Base-by-base conservation (phyloP, 1,284 basidiomycete species). In the Marasmius sp. region DNA sequence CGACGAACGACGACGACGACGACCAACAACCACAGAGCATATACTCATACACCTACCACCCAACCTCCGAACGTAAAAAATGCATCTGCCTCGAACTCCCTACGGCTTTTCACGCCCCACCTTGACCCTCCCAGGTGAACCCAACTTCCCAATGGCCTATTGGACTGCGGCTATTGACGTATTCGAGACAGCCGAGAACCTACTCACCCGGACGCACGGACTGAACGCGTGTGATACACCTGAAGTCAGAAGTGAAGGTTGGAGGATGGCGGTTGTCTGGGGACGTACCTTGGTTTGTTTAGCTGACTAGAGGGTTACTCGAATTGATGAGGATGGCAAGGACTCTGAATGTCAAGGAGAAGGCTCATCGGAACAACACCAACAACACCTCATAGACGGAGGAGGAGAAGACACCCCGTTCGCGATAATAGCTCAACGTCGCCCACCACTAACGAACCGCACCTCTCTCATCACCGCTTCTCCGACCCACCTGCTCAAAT, bases 181-280 rank as follows among this genome's bases (percentile, higher is more conserved):
- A 6, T 87, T 89, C 66, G 85, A 88, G 71, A 84, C 81, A 2
- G 86, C 85, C 37, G 86, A 89, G 69, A 84, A 79, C 64, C 72
- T 86, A 8, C 85, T 85, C 1, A 77, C 77, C 39, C 77, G 78
- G 34, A 77, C 78, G 6, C 75, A 68, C 53, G 79, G 79, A 38
- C 66, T 69, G 7, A 69, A 68, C 18, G 43, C 43, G 14, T 70
- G 66, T 37, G 69, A 74, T 11, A 61, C 64, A 3, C 74, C 69
- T n/a, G n/a, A n/a, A n/a, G n/a, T n/a, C n/a, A n/a, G n/a, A n/a
- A n/a, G n/a, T 6, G 84, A 87, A 68, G 85, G 88, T 70, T 89
- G 86, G 86, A 79, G 83, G 34, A 84, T 87, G 81, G 81, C 85
- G n/a, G 77, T 88, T 64, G 76, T 82, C 51, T 87, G 85, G 85